Conservation (phyloP, 192 early-diverging fungal genomes). For the Blastocladiella britannica region DNA sequence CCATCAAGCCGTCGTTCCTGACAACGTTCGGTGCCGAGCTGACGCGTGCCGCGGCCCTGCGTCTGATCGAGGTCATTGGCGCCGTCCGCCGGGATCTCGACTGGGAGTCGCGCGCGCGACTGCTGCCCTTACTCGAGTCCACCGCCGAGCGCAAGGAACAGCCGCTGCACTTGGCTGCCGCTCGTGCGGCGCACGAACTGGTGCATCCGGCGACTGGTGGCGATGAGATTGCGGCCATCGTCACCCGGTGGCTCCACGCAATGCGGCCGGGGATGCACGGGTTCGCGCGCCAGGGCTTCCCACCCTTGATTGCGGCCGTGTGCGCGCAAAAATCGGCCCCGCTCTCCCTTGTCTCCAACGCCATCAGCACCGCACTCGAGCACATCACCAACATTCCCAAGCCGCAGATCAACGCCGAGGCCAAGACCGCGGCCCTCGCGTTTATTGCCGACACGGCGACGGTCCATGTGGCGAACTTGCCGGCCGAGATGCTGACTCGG, state of each 20-base stretch:
- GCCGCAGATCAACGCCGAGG: conserved; percentile 6
- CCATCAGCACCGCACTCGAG: too few relatives aligned
- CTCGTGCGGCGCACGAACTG: too few relatives aligned
- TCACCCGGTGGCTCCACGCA: too few relatives aligned
- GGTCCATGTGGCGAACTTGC: too few relatives aligned
- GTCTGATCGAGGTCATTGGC: not conserved
- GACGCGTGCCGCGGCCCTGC: not conserved
- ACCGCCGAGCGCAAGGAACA: not conserved
- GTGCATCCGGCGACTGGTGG: too few relatives aligned
- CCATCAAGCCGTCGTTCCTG: conserved; percentile 6
- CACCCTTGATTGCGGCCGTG: too few relatives aligned
- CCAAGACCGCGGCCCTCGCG: not conserved
- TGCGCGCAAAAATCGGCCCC: too few relatives aligned
- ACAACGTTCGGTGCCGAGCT: conserved; percentile 1
- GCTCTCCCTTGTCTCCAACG: too few relatives aligned
- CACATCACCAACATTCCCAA: too few relatives aligned
- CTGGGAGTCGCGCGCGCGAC: not conserved
- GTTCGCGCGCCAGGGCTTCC: too few relatives aligned
- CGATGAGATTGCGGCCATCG: too few relatives aligned
- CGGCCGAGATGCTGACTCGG: conserved; percentile 13
- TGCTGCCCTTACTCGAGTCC: not conserved
- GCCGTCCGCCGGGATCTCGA: conserved; percentile 7
- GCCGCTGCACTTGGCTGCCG: not conserved
- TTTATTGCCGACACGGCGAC: conserved; percentile 4
- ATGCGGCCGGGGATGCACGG: too few relatives aligned